phyloP scores from a whole-genome alignment of 2,329 filamentous ascomycete genomes.

The Apiospora kogelbergensis region DNA sequence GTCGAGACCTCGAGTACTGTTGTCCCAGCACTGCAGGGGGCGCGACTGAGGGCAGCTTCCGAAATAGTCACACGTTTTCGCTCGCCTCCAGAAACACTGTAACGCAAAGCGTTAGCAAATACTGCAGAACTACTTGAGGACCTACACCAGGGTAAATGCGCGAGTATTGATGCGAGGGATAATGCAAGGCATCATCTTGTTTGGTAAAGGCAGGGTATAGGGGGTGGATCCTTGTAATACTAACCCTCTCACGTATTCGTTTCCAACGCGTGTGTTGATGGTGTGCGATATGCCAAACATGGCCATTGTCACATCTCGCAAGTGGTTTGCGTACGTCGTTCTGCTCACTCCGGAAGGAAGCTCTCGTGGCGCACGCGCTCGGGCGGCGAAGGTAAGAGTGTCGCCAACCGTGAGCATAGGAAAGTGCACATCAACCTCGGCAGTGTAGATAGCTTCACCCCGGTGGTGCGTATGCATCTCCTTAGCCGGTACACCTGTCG shows the following conservation, averaged over 20 bases:
- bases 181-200: background rate
- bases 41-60: constrained; percentile 54
- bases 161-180: background rate
- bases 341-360: constrained; percentile 56
- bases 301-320: constrained; percentile 70
- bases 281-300: constrained; percentile 72
- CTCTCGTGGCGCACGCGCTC: constrained; percentile 61
- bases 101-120: constrained; percentile 24
- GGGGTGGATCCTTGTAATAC: background rate
- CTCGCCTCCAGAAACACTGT: constrained; percentile 72
- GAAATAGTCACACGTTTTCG: constrained; percentile 63
- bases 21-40: constrained; percentile 65
- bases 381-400: constrained; percentile 73
- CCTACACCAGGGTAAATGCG: background rate
- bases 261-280: constrained; percentile 69
- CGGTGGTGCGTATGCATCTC: constrained; percentile 76
- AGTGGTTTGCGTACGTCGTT: constrained; percentile 55
- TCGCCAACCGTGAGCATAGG: constrained; percentile 74
- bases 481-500: constrained; percentile 58
- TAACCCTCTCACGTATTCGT: constrained; percentile 57
- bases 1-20: constrained; percentile 70
- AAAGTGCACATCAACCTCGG: constrained; percentile 79
- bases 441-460: constrained; percentile 82
- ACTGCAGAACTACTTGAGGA: background rate
- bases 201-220: background rate